These are phyloP conservation scores for Gossypium rotundifolium DNA, from an alignment of 345 rosid genomes.

Conservation along the genomic window DNA sequence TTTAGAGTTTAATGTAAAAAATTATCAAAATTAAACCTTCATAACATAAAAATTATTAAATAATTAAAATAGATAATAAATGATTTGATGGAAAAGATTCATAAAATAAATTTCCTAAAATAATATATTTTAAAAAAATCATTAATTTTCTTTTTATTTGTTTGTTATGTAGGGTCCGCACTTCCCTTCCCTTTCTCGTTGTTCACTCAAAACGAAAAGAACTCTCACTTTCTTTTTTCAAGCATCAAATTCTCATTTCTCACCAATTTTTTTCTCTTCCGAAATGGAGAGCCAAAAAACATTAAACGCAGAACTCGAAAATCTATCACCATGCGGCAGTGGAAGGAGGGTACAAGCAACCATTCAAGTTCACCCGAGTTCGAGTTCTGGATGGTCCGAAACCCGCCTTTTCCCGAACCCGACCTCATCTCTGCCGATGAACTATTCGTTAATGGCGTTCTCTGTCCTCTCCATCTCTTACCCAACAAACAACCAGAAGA, in stretches of 20 bases:
- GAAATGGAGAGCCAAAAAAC: conserved; percentile 32
- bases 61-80: too few relatives aligned
- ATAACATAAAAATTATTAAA: too few relatives aligned
- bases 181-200: not conserved
- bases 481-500: conserved; percentile 13
- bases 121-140: too few relatives aligned
- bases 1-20: too few relatives aligned
- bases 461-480: conserved; percentile 43
- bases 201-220: not conserved
- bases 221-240: not conserved
- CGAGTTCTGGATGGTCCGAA: conserved; percentile 47
- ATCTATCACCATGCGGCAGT: conserved; percentile 17
- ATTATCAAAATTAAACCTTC: too few relatives aligned
- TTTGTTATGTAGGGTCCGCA: too few relatives aligned
- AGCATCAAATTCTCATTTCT: not conserved
- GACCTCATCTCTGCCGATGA: conserved; percentile 40
- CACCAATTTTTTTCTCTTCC: not conserved
- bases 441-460: conserved; percentile 40
- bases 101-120: too few relatives aligned
- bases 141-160: too few relatives aligned
- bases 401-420: conserved; percentile 30
- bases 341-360: conserved; percentile 14
- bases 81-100: accelerated
- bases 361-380: conserved; percentile 42
- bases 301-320: conserved; percentile 7